Base-by-base conservation (phyloP, 352 stramenopile genomes). In the Aphanomyces euteiches region DNA sequence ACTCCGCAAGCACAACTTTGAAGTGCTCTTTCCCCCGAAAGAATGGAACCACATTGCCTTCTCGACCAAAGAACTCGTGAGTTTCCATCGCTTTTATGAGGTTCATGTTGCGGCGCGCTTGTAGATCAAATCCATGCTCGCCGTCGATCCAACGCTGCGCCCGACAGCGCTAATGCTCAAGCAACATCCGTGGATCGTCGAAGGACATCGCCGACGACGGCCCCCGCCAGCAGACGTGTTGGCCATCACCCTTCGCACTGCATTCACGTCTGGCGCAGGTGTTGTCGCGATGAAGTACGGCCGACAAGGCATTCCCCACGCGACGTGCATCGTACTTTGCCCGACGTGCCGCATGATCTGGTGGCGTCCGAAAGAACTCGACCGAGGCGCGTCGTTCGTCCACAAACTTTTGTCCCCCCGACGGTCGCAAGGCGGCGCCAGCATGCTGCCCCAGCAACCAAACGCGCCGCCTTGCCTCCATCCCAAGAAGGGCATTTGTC, bases 271-370 rank as follows among this genome's bases (percentile, higher is more conserved):
- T 72, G 80, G 77, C 19, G 3, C n/a, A 37, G 83, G 85, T 6
- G 89, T 92, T 40, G 78, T 89, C 37, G 83, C 85, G 3, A 76
- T 95, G 69, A 95, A 95, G 69, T 90, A 95, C 66, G 85, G 85
- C 15, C 84, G 86, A 66, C 88, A 91, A 36, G 87, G 87, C 0
- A 69, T 90, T 34, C 84, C 84, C 5, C 84, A 93, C 59, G 84
- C 83, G 36, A 95, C 87, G 0, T 90, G 90, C 59, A 72, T 95
- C 36, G 78, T 80, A 0, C 79, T 95, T 19, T 93, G 85, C 43
- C 78, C 78, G 4, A 83, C 90, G 47, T 86, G 85, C 17, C 81
- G 87, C 70, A 79, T 80, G 13, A 69, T 95, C 34, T 86, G 77
- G 57, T 95, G 87, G 87, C 81, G 89, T 71, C 82, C 84, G 0